Conservation (phyloP, 345 rosid genomes). For the Brassica carinata region DNA sequence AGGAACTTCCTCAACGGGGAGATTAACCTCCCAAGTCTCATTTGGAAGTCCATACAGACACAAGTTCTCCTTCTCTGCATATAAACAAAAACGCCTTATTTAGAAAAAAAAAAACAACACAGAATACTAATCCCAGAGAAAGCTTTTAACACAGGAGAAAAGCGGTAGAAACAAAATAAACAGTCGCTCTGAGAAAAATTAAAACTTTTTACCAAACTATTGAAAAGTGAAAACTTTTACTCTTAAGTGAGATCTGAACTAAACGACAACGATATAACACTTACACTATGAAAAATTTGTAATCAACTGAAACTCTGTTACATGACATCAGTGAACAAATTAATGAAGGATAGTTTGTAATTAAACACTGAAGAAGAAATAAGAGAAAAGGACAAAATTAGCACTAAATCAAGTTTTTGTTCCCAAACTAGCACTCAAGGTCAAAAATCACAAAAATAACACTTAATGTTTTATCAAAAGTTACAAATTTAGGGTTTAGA, state of each 20-base stretch:
- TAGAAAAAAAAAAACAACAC: neutral
- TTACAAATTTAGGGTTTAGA: too few relatives aligned
- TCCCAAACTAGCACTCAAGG: too few relatives aligned
- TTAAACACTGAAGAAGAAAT: neutral
- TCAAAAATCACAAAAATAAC: too few relatives aligned
- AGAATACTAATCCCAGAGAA: slow-evolving; percentile 1
- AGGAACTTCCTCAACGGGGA: slow-evolving; percentile 99
- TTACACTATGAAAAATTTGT: neutral
- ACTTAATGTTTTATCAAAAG: too few relatives aligned
- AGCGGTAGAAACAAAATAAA: neutral
- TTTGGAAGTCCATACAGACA: slow-evolving; percentile 95
- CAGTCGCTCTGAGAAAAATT: neutral
- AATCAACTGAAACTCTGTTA: neutral
- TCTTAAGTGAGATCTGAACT: neutral
- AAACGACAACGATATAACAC: neutral
- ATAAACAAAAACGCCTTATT: neutral
- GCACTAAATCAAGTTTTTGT: too few relatives aligned
- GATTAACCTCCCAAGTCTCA: slow-evolving; percentile 96
- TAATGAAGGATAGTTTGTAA: neutral
- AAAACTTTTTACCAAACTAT: neutral
- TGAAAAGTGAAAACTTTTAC: neutral
- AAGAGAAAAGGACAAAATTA: too few relatives aligned
- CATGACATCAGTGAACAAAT: neutral
- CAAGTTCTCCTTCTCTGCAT: slow-evolving; percentile 91
- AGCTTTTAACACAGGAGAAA: neutral